Percentiles rank a stretch among this genome's conserved stretches.
phyloP scores from a whole-genome alignment of 345 rosid species.

The Orychophragmus violaceus region DNA sequence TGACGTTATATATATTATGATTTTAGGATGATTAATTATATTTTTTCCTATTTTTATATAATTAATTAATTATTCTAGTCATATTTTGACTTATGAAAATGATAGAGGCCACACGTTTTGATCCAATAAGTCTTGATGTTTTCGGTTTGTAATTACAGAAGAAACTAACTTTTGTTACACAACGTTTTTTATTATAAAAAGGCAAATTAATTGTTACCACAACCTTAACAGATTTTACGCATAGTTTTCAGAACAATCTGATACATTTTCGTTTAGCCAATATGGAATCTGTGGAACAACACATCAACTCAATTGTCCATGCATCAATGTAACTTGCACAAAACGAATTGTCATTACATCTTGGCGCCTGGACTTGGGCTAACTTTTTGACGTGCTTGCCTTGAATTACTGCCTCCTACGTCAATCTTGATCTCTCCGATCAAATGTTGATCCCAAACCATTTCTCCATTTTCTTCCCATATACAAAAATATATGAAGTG shows the following conservation, averaged over 20 bases:
- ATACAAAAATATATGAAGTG: not conserved
- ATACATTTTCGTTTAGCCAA: not conserved
- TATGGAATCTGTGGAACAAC: not conserved
- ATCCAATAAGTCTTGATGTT: not conserved
- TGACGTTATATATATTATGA: not conserved
- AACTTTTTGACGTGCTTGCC: not conserved
- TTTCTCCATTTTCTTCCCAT: slow-evolving; percentile 2
- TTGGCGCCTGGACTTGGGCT: slow-evolving; percentile 1
- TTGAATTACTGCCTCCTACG: slow-evolving; percentile 15
- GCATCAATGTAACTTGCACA: not conserved
- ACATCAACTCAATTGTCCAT: not conserved
- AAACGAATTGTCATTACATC: not conserved
- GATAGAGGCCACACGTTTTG: not conserved
- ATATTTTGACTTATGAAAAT: not conserved
- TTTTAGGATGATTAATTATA: not conserved
- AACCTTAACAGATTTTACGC: not conserved
- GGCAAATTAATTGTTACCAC: not conserved
- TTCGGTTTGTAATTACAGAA: not conserved
- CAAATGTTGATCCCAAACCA: not conserved
- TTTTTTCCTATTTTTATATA: not conserved
- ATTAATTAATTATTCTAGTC: not conserved
- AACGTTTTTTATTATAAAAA: not conserved
- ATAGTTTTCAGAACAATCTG: not conserved
- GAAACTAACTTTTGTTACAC: not conserved
- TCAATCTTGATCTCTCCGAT: slow-evolving; percentile 2